These are phyloP conservation scores for Nyssa sinensis DNA, from an alignment of 148 eudicot species.

Conservation along the genomic window DNA sequence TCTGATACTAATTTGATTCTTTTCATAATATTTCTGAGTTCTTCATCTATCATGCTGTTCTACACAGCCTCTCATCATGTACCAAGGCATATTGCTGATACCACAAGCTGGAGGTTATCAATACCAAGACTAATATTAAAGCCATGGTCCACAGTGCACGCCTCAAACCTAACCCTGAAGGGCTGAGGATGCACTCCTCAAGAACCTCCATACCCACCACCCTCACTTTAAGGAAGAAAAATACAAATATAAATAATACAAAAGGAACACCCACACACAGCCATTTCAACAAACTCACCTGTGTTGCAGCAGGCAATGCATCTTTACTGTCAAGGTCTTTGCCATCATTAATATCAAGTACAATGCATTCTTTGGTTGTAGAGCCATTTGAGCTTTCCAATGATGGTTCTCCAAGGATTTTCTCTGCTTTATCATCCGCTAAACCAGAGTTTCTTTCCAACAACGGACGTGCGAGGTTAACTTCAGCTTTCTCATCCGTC, in stretches of 20 bases:
- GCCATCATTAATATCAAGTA: conserved; percentile 7
- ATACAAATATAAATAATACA: background rate
- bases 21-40: background rate
- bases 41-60: background rate
- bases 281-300: conserved; percentile 30
- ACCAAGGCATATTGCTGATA: background rate
- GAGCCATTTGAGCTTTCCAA: conserved; percentile 24
- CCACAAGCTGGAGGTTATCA: background rate
- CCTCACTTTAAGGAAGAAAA: too few relatives aligned
- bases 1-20: background rate
- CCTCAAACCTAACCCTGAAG: background rate
- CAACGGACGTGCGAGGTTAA: conserved; percentile 19
- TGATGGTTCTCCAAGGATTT: conserved; percentile 9
- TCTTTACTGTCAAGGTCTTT: conserved; percentile 14
- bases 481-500: conserved; percentile 24
- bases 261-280: background rate
- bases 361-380: conserved; percentile 14
- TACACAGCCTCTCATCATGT: background rate
- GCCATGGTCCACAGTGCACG: background rate
- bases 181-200: background rate
- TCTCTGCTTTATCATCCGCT: conserved; percentile 17
- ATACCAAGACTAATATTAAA: background rate
- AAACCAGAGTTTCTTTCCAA: conserved; percentile 13
- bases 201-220: background rate
- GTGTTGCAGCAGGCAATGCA: conserved; percentile 15